Percentiles rank a stretch among this genome's conserved stretches.
These are phyloP conservation scores for Calocybe gambosa DNA, from an alignment of 1,284 basidiomycete species.

Conservation along the genomic window DNA sequence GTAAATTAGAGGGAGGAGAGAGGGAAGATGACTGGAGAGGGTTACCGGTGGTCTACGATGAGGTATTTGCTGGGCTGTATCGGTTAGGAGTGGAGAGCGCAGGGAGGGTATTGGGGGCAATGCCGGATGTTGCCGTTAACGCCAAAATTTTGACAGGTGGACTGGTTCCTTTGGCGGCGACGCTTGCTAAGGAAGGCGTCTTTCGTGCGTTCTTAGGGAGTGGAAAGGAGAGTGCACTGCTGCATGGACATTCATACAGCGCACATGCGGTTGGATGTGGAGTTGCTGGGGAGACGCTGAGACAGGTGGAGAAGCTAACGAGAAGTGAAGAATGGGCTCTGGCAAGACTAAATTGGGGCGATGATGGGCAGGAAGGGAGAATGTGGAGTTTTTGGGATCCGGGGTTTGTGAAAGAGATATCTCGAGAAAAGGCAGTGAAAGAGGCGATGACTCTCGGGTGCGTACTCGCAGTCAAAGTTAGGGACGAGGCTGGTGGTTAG, in stretches of 20 bases:
- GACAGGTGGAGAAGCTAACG: constrained; percentile 51
- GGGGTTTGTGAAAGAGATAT: constrained; percentile 62
- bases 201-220: constrained; percentile 78
- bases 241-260: constrained; percentile 96
- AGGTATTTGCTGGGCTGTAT: constrained; percentile 91
- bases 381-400: constrained; percentile 91
- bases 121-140: constrained; percentile 86
- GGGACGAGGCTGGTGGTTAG: constrained; percentile 54
- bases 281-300: constrained; percentile 80
- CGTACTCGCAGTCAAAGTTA: constrained; percentile 79
- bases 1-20: background rate
- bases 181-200: constrained; percentile 74
- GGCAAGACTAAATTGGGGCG: constrained; percentile 36
- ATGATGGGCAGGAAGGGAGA: constrained; percentile 10
- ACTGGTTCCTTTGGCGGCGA: constrained; percentile 81
- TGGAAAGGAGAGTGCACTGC: constrained; percentile 77
- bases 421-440: constrained; percentile 50
- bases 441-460: constrained; percentile 87
- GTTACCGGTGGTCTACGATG: constrained; percentile 92
- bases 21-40: constrained; percentile 50
- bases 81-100: constrained; percentile 75
- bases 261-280: constrained; percentile 90
- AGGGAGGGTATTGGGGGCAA: constrained; percentile 58
- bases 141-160: constrained; percentile 96
- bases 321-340: constrained; percentile 48